Conservation (phyloP, 2,329 filamentous ascomycete species). For the Pseudocercospora pini-densiflorae region DNA sequence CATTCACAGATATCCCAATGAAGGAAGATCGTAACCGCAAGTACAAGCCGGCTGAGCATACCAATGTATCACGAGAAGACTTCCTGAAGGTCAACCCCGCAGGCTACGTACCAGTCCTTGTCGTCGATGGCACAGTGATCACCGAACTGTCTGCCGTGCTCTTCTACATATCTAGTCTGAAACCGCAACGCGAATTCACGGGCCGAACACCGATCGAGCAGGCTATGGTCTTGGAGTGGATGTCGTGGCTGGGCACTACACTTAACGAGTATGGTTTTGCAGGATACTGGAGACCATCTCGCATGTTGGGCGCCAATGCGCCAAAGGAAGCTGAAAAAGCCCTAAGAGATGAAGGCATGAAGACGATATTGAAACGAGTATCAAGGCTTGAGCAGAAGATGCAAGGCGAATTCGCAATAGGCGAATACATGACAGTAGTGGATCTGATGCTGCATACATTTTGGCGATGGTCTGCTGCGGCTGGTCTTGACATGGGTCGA, state of each 20-base stretch:
- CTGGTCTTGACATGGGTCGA: background rate
- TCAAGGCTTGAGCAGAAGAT: slow-evolving; percentile 35
- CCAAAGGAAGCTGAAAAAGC: slow-evolving; percentile 26
- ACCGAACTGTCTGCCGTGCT: slow-evolving; percentile 42
- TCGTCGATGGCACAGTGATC: slow-evolving; percentile 37
- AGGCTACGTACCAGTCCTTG: slow-evolving; percentile 39
- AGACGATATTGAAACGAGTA: slow-evolving; percentile 20
- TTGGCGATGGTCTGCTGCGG: slow-evolving; percentile 3
- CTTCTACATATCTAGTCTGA: slow-evolving; percentile 40
- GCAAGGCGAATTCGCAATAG: slow-evolving; percentile 32
- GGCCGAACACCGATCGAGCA: slow-evolving; percentile 39
- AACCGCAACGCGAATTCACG: slow-evolving; percentile 34
- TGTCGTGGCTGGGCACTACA: slow-evolving; percentile 42
- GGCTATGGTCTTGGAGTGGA: slow-evolving; percentile 43
- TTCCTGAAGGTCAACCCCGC: slow-evolving; percentile 41
- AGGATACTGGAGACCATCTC: slow-evolving; percentile 31
- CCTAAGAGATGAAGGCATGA: slow-evolving; percentile 23
- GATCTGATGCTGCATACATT: slow-evolving; percentile 40
- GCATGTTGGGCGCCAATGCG: slow-evolving; percentile 34
- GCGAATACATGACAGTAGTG: slow-evolving; percentile 40
- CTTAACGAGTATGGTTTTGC: slow-evolving; percentile 40
- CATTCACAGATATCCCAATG: slow-evolving; percentile 13
- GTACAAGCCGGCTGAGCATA: slow-evolving; percentile 10
- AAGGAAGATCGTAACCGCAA: background rate
- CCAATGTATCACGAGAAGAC: slow-evolving; percentile 15